Base-by-base conservation (phyloP, 805 yeast species). In the Priceomyces carsonii region DNA sequence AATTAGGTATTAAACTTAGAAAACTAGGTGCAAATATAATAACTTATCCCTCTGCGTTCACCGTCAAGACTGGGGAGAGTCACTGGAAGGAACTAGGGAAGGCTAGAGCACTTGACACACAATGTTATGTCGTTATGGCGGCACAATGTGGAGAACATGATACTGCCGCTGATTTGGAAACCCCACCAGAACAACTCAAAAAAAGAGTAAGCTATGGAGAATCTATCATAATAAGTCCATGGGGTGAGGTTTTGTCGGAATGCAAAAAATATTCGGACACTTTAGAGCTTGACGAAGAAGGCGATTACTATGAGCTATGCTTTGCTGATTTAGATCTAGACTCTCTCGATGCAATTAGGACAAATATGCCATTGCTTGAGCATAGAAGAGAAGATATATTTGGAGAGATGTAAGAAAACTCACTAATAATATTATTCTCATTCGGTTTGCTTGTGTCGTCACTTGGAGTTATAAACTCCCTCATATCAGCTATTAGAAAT, bases 21-120 rank as follows among this genome's bases (percentile, higher is more conserved):
- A 53, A 75, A 7, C 48, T 63, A 34, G 95, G 96, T 3, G 95
- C 96, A 1, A 73, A 86, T 39, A 65, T 91, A 15, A 48, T 91
- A 25, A 75, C 91, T 2, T 91, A 69, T 49, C 98, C 99, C 0
- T 82, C 95, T 17, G 98, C 98, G 0, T 93, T 95, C 70, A 93
- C 96, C 0, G 76, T 85, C 54, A 80, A 81, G 44, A 91, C 98
- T 0, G 99, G 99, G 1, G 79, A 79, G 33, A 87, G 91, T 1
- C 99, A 91, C 53, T 91, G 97, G 95, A 79, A 79, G 35, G 57
- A 77, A 1, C 66, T 91, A 33, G 96, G 87, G 1, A 69, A 79
- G 18, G 83, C 95, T 0, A 67, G 97, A 31, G 98, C 98, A 3
- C 74, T 91, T 8, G 96, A 90, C 53, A 75, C 91, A 1, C 98